Base-by-base conservation (phyloP, 176 grass and related monocot species). In the Secale cereale region DNA sequence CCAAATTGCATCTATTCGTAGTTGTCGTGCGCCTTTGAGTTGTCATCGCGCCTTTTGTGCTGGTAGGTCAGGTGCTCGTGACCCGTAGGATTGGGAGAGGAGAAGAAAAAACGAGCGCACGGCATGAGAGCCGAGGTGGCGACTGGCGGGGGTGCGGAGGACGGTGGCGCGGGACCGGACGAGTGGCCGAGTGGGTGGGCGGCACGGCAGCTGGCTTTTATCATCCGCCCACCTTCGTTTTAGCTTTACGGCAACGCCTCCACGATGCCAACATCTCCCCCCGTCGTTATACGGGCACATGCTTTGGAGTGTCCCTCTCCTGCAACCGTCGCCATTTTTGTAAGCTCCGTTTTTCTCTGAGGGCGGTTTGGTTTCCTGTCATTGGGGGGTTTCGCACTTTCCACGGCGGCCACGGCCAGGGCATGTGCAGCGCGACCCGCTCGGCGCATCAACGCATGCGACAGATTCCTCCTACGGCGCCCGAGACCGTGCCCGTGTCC, bases 181-280 rank as follows among this genome's bases (percentile, higher is more conserved):
- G 3, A 56, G 57, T n/a, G n/a, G n/a, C n/a, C n/a, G 75, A 61
- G 74, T 54, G 15, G 66, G 60, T 70, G 80, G 75, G 26, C 68
- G 74, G 75, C 67, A 65, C 68, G 74, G 75, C 67, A 65, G 45
- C 72, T 82, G 81, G 54, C 71, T 74, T 74, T 74, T 74, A 74
- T 28, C 41, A 28, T 70, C 10, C 25, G 56, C 19, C 71, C 56
- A 19, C 57, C 27, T 33, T 72, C 83, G 14, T 89, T 92, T 70
- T 74, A 15, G 59, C 90, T 92, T 92, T 65, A 86, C 83, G 86
- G 73, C 79, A 32, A 86, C 86, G 83, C 79, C 74, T 89, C 61
- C 78, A 39, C 12, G 62, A 59, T 10, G 72, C 73, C 65, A 90
- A 19, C 66, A 65, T 79, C 54, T 66, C n/a, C 82, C 65, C 15